Conservation (phyloP, 2,329 filamentous ascomycete species). For the Pseudogymnoascus sp. region DNA sequence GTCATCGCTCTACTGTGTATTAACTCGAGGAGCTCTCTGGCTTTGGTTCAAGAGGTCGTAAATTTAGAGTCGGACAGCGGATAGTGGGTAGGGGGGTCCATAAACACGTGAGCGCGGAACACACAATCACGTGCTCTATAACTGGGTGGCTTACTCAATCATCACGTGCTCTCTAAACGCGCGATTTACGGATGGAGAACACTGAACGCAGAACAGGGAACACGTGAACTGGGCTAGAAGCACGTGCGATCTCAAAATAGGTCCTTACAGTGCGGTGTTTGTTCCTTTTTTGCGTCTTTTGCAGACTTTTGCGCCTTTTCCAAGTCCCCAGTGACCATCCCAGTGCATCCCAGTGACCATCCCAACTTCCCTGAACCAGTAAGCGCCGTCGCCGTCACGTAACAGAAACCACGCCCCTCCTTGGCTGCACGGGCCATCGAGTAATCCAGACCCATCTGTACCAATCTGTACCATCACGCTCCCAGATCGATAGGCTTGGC, state of each 20-base stretch:
- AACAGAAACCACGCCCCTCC: neutral
- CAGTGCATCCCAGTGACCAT: conserved; percentile 14
- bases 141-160: neutral
- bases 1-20: no score
- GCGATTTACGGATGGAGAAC: neutral
- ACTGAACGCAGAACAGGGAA: neutral
- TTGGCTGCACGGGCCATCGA: neutral
- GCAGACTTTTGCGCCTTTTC: no score
- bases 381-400: neutral
- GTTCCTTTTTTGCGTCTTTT: conserved; percentile 6
- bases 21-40: no score
- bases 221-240: neutral
- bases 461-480: neutral
- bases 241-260: neutral
- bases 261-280: neutral
- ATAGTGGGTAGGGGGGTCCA: neutral
- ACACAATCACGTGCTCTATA: no score
- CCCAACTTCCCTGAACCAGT: conserved; percentile 7
- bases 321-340: conserved; percentile 9
- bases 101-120: neutral
- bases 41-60: neutral
- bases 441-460: neutral
- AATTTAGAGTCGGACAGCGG: neutral
- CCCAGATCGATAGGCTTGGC: neutral
- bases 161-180: neutral